phyloP scores from a whole-genome alignment of 495 filamentous ascomycete genomes.

The Penicillium angulare region DNA sequence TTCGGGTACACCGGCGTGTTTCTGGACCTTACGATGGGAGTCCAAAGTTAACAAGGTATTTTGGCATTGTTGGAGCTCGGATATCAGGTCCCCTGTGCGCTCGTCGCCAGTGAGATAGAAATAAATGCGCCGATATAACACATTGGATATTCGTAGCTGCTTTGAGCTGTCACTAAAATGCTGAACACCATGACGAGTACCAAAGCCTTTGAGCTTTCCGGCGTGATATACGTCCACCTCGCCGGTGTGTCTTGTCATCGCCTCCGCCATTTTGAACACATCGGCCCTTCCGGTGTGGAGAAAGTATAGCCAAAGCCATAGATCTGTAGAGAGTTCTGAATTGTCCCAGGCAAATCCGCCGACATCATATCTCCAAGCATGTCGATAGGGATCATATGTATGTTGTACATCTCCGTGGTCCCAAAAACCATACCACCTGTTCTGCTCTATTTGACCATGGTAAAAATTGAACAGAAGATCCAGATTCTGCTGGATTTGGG shows the following conservation, averaged over 20 bases:
- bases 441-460: conserved; percentile 41
- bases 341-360: conserved; percentile 56
- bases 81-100: conserved; percentile 45
- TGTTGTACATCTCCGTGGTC: conserved; percentile 53
- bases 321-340: conserved; percentile 51
- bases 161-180: conserved; percentile 51
- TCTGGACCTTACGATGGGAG: conserved; percentile 46
- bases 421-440: conserved; percentile 53
- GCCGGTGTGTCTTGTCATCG: conserved; percentile 45
- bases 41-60: conserved; percentile 38
- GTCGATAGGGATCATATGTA: conserved; percentile 48
- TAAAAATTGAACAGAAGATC: conserved; percentile 46
- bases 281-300: conserved; percentile 45
- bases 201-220: conserved; percentile 46
- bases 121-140: conserved; percentile 43
- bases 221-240: conserved; percentile 53
- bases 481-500: conserved; percentile 37
- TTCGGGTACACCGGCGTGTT: conserved; percentile 33
- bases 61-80: conserved; percentile 28
- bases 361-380: conserved; percentile 52
- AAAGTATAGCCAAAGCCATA: conserved; percentile 53
- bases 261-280: conserved; percentile 48
- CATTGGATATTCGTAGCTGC: conserved; percentile 48
- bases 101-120: conserved; percentile 48
- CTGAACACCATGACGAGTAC: conserved; percentile 52